These are phyloP conservation scores for Neostapfia colusana DNA, from an alignment of 176 grass and related monocot genomes.

Conservation along the genomic window DNA sequence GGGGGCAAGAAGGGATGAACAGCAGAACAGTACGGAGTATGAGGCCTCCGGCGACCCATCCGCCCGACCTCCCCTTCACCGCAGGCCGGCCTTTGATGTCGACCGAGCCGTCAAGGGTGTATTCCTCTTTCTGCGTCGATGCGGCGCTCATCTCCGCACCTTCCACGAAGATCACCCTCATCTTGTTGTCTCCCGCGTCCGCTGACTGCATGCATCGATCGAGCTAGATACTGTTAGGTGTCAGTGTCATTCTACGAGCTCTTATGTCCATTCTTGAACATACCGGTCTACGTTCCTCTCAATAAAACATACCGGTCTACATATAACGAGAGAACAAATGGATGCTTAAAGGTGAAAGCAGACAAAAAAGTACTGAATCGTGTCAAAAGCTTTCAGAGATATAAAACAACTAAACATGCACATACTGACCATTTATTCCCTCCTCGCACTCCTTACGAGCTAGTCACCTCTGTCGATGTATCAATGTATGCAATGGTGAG, in stretches of 20 bases:
- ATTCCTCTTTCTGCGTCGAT: constrained; percentile 36
- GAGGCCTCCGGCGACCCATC: constrained; percentile 69
- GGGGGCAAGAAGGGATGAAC: not conserved
- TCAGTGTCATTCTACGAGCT: not conserved
- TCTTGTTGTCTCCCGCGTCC: constrained; percentile 41
- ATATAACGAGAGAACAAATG: not conserved
- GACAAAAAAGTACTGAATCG: not conserved
- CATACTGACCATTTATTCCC: constrained; percentile 51
- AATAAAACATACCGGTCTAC: no score
- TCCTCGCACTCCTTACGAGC: constrained; percentile 9
- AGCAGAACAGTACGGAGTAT: constrained; percentile 59
- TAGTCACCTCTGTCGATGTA: not conserved
- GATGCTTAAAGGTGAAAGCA: not conserved
- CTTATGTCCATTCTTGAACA: not conserved
- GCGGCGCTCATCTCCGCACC: constrained; percentile 30
- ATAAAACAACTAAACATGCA: not conserved
- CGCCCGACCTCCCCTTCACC: constrained; percentile 65
- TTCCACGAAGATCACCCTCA: constrained; percentile 44
- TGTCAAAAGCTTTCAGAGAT: no score
- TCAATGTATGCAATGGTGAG: constrained; percentile 21
- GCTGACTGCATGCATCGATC: constrained; percentile 31
- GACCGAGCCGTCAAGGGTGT: constrained; percentile 74
- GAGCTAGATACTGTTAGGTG: not conserved
- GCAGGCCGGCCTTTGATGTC: constrained; percentile 68
- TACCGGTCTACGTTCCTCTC: not conserved